Evolutionary conservation across 2,329 filamentous ascomycete genomes (phyloP), one percentile per base, ranked within the genome.

Genomic region (Aaosphaeria pasadenensis): DNA sequence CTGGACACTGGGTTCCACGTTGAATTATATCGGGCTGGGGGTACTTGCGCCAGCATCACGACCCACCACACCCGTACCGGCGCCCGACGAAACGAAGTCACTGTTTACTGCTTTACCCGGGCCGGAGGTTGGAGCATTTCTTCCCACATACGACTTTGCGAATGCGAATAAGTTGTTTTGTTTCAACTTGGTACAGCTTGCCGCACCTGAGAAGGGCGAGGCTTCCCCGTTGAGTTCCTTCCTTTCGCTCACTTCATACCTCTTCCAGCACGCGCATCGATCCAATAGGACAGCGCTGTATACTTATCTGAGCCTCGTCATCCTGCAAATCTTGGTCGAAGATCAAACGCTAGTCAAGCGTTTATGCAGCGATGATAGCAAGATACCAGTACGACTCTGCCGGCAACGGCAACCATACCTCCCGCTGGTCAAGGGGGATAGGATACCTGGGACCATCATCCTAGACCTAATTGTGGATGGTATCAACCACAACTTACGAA

Each of bases 141-240:
- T 99, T 32, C 86, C 90, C 1, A 86, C 89, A 0, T 99, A 97
- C 67, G 94, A 97, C 67, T 97, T 97, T 66, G 85, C 86, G 3
- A 88, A 95, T 64, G 88, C 91, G 32, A 99, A 97, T 75, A 97
- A 96, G 71, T 78, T 96, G 6, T 97, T 99, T 71, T 92, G 89
- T 69, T 87, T 89, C 67, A 91, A 87, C 59, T 73, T 99, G 39
- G 83, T 96, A 44, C 85, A 83, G 2, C 66, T 84, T 28, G 64
- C 80, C 5, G 71, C 84, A 1, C 83, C 85, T 29, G 72, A 71
- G 43, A 86, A 86, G 57, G 82, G 78, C 39, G 77, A 82, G 41
- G 85, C 92, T 60, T 81, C 86, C 1, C 88, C 91, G 0, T 85
- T 99, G 53, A 84, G 87, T 42, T 85, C 83, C 57, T 95, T 92